Evolutionary conservation across 257 asterid genomes (phyloP).

Genomic region (Jasminum sambac): DNA sequence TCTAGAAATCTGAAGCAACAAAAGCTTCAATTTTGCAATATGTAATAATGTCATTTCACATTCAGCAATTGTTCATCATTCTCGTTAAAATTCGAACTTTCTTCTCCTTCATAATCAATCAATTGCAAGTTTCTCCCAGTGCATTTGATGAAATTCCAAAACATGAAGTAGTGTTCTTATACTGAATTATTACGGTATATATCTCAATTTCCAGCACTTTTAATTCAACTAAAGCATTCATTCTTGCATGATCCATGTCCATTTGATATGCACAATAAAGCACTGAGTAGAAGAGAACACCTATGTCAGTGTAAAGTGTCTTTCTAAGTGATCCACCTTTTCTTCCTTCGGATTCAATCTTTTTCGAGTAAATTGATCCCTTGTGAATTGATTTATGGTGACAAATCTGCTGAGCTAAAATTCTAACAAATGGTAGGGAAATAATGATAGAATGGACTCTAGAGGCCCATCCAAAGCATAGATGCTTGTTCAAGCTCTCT

Average conservation of each 20-base stretch:
- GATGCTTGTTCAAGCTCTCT: conserved; percentile 74
- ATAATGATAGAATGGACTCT: conserved; percentile 75
- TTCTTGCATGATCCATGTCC: conserved; percentile 75
- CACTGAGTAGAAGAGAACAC: conserved; percentile 69
- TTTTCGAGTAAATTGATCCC: too few relatives aligned
- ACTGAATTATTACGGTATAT: conserved; percentile 25
- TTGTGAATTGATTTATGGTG: conserved; percentile 59
- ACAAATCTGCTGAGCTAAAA: conserved; percentile 59
- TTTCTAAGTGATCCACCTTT: too few relatives aligned
- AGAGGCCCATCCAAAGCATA: conserved; percentile 75
- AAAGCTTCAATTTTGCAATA: conserved; percentile 17
- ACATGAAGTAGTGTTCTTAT: conserved; percentile 34
- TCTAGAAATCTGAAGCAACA: too few relatives aligned
- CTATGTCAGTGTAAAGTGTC: conserved; percentile 78
- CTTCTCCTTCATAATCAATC: conserved; percentile 41
- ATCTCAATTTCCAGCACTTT: conserved; percentile 53
- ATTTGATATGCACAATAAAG: conserved; percentile 73
- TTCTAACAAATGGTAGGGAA: conserved; percentile 81
- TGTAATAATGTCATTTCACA: conserved; percentile 29
- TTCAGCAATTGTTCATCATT: conserved; percentile 52
- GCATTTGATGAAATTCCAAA: conserved; percentile 23
- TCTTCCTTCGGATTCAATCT: too few relatives aligned
- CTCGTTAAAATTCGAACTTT: conserved; percentile 37
- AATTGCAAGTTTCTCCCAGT: conserved; percentile 34
- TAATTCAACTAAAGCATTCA: conserved; percentile 57